Base-by-base conservation (phyloP, 176 grass and related monocot genomes). In the Stipa capillata region DNA sequence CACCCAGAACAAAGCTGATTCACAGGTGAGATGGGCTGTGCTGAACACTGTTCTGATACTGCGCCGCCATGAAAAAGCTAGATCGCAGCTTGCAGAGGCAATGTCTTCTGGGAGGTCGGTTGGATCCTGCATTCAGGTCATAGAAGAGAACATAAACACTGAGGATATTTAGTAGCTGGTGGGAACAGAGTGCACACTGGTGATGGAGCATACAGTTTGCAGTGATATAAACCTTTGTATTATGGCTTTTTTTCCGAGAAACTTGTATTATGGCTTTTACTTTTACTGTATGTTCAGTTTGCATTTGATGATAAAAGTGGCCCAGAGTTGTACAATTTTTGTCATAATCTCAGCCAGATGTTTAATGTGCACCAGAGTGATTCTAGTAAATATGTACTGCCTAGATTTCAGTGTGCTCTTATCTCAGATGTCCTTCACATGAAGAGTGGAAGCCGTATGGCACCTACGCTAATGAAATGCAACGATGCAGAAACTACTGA, bases 1-100 rank as follows among this genome's bases (percentile, higher is more conserved):
- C 24, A 84, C 86, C 66, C 58, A 79, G 59, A 88, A 79, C 57
- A 88, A 88, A 83, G 74, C 86, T 32, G 80, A 88, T 73, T 83
- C 86, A 73, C 80, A 88, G 31, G 80, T 88, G 23, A 79, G 86
- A 31, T 88, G 86, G 86, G 67, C 86, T 59, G 80, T 88, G 55
- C 74, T 88, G 39, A 88, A 88, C 53, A 88, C 67, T 20, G 74
- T 83, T 49, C 12, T 79, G 6, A 50, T 72, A 7, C 57, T 88
- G 3, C 86, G 86, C 14, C 80, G 86, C 48, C 80, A 88, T 83
- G 74, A 79, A 49, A 88, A 73, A 0, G 80, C 80, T 11, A 88
- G 80, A 73, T 88, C 86, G 13, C 68, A 79, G 66, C 86, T 79
- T 24, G 58, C 57, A 8, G 86, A 78, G 47, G 86, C 86, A 32